Base-by-base conservation (phyloP, 768 basidiomycete genomes). In the Ramaria rubella region DNA sequence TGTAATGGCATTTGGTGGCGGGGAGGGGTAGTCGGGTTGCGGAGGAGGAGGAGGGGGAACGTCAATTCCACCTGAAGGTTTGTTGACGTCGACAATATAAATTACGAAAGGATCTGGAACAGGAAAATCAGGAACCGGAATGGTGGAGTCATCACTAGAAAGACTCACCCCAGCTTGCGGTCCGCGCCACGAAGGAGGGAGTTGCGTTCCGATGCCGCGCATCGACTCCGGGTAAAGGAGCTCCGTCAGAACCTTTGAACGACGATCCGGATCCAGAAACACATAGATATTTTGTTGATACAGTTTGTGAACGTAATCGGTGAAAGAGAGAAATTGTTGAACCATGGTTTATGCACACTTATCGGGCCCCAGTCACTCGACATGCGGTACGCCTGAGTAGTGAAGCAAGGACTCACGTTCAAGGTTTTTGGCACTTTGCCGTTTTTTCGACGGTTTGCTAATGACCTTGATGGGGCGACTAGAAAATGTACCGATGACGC, bases 391-490 rank as follows among this genome's bases (percentile, higher is more conserved):
- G 26, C 54, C 17, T 30, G 44, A 29, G 51, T 79, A 46, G 26
- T 33, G 30, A 53, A 36, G 27, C 33, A 29, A 8, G 44, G 17
- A 72, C 94, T 75, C 68, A 94, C 93, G 73, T 69, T 96, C 90
- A 17, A 92, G 80, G 64, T 91, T 93, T 78, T 95, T 95, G 45
- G 87, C 90, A 67, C 87, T 91, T 70, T 92, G 87, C 63, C 92
- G 80, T 80, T 96, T 96, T 78, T 97, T 96, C 75, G 90, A 92
- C 4, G 95, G 95, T 70, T 97, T 98, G 73, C 89, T 92, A 73
- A 98, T 97, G 65, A 98, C 91, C 70, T 94, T 94, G 77, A 98
- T 97, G n/a, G 94, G 85, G 45, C 88, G 86, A 62, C 90, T 91
- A 43, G 90, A 86, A 74, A 97, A 97, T 19, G 82, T 80, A 21